These are phyloP conservation scores for Cunninghamia lanceolata DNA, from an alignment of 75 land plant species.

Conservation along the genomic window DNA sequence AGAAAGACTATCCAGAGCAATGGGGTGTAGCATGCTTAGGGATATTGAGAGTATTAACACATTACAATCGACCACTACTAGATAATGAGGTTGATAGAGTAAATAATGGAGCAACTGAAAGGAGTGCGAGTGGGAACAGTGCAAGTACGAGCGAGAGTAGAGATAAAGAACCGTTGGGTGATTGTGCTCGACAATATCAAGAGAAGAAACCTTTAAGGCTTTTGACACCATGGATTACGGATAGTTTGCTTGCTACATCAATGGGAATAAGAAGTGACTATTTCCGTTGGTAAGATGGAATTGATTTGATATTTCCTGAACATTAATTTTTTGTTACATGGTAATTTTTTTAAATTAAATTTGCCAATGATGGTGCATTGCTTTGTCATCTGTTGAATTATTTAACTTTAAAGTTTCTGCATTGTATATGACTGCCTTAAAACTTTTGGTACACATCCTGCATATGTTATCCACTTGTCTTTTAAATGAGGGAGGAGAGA, in stretches of 20 bases:
- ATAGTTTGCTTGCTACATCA: constrained; percentile 89
- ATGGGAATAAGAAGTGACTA: constrained; percentile 84
- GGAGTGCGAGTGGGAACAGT: constrained; percentile 39
- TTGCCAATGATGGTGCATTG: neutral
- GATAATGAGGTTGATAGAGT: constrained; percentile 48
- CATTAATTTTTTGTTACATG: neutral
- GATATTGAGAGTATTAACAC: constrained; percentile 82
- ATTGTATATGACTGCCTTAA: constrained; percentile 2
- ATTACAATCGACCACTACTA: constrained; percentile 74
- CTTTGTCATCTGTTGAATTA: neutral
- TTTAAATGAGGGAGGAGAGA: neutral
- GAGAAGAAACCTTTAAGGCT: constrained; percentile 79
- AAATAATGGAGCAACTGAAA: constrained; percentile 36
- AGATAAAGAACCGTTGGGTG: constrained; percentile 17
- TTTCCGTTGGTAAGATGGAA: constrained; percentile 74
- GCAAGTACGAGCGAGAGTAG: constrained; percentile 39
- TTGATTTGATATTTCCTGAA: neutral
- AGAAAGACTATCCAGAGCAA: constrained; percentile 88
- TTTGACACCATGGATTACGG: constrained; percentile 93
- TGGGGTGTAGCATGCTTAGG: constrained; percentile 95
- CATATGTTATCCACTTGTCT: neutral
- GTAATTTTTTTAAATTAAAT: neutral
- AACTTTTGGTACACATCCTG: neutral
- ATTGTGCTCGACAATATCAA: constrained; percentile 21
- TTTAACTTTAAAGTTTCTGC: neutral